Percentiles rank a stretch among this genome's conserved stretches.
phyloP scores from a whole-genome alignment of 1,284 basidiomycete genomes.

The Trichosporon coremiiforme region DNA sequence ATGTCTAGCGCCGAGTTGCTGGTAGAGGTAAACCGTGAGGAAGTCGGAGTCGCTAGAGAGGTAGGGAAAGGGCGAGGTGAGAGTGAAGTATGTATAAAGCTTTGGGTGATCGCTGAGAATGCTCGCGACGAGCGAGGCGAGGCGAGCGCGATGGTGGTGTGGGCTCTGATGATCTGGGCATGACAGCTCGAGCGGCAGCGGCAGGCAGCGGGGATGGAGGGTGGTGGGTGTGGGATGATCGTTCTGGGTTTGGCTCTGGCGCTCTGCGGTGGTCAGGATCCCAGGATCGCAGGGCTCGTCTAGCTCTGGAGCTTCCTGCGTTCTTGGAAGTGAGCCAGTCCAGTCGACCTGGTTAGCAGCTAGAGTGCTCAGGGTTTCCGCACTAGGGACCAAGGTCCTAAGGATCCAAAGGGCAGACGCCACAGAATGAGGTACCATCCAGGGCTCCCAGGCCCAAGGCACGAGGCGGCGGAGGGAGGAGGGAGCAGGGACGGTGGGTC shows the following conservation, averaged over 20 bases:
- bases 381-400: conserved; percentile 2
- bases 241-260: conserved; percentile 13
- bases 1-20: conserved; percentile 11
- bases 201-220: background rate
- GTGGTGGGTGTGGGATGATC: background rate
- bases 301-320: conserved; percentile 6
- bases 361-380: background rate
- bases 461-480: conserved; percentile 11
- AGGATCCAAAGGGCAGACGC: background rate
- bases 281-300: background rate
- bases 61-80: background rate
- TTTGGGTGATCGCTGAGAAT: background rate
- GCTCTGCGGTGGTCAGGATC: background rate
- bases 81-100: conserved; percentile 14
- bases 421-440: conserved; percentile 14
- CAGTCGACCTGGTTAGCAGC: background rate
- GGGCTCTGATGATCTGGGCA: background rate
- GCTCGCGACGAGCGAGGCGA: background rate
- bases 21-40: conserved; percentile 2
- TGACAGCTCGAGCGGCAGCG: background rate
- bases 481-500: conserved; percentile 11
- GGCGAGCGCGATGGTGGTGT: background rate
- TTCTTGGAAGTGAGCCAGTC: background rate
- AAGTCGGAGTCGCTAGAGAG: background rate
- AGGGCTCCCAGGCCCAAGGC: background rate